Evolutionary conservation across 163 green algal species (phyloP), one percentile per base, ranked within the genome.

Genomic region (Botryococcus braunii): DNA sequence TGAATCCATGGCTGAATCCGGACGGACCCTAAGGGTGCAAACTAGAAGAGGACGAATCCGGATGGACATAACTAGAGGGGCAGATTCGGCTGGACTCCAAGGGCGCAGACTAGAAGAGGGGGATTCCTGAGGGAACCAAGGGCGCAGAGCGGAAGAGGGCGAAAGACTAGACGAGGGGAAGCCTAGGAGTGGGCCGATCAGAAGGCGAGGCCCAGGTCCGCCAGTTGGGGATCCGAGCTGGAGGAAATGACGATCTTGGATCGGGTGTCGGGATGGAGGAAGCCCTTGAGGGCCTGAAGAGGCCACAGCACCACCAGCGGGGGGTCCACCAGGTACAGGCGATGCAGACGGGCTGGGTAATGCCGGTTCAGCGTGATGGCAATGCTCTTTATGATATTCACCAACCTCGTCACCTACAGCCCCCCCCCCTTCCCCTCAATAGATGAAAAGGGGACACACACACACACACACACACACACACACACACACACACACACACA

Each of bases 301-400:
- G 63, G 63, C 43, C 48, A 55, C n/a, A 62, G 46, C 23, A 69
- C 46, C 2, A 69, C 36, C 32, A 11, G 23, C 21, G 63, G 63
- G 17, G 46, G 21, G n/a, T 69, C 43, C 46, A 69, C 63, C 35
- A 69, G 63, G 46, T 48, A 69, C 29, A 69, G 63, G 27, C 46
- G 46, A 47, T 60, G 31, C 63, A 69, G 34, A 47, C 63, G 63
- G 32, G 31, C 63, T 1, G 63, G 63, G 63, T 62, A 69, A 34
- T 69, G 63, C 31, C 23, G 8, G 31, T 69, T 69, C 43, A 69
- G 63, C 4, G 63, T 69, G n/a, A 69, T 8, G 11, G 63, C 63
- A 11, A 69, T 47, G 31, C 17, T 61, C 43, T 69, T 32, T 23
- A 69, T 62, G 6, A 55, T 29, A 23, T 17, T 13, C 29, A 69